These are phyloP conservation scores for Phytophthora sansomeana DNA, from an alignment of 352 stramenopile species.

Conservation along the genomic window DNA sequence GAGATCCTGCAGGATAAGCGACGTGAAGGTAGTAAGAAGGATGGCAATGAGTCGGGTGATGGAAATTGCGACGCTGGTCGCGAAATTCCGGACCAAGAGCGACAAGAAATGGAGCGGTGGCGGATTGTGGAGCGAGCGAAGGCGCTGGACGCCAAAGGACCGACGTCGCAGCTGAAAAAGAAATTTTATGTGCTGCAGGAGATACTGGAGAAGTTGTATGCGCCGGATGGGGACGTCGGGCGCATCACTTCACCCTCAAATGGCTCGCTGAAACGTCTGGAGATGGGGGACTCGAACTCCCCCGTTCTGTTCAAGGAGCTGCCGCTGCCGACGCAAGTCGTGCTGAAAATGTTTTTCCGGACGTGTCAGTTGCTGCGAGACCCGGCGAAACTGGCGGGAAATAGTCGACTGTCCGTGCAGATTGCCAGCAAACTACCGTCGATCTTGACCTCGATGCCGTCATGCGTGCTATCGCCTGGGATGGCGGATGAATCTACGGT, in stretches of 20 bases:
- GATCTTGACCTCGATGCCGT: conserved; percentile 61
- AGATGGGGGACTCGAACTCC: not conserved
- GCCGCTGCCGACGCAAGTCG: conserved; percentile 62
- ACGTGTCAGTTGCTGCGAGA: conserved; percentile 63
- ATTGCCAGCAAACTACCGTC: conserved; percentile 63
- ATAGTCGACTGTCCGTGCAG: conserved; percentile 49
- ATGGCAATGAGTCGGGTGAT: not conserved
- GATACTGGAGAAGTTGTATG: conserved; percentile 40
- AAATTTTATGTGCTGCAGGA: conserved; percentile 52
- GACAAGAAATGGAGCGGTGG: conserved; percentile 20
- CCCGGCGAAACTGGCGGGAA: conserved; percentile 24
- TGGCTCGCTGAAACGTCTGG: conserved; percentile 9
- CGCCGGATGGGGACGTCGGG: conserved; percentile 7
- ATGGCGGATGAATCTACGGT: conserved; percentile 31
- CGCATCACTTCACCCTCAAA: conserved; percentile 30
- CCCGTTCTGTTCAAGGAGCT: conserved; percentile 54
- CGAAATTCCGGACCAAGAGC: conserved; percentile 14
- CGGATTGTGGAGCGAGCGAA: conserved; percentile 27
- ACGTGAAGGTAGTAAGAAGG: too few species aligned
- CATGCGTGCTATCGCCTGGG: conserved; percentile 63
- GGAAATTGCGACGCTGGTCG: not conserved
- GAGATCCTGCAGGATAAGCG: conserved; percentile 39
- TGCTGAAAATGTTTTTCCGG: conserved; percentile 76
- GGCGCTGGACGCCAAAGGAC: conserved; percentile 38
- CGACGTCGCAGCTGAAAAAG: conserved; percentile 39